These are phyloP conservation scores for Bretschneidera sinensis DNA, from an alignment of 345 rosid species.

Conservation along the genomic window DNA sequence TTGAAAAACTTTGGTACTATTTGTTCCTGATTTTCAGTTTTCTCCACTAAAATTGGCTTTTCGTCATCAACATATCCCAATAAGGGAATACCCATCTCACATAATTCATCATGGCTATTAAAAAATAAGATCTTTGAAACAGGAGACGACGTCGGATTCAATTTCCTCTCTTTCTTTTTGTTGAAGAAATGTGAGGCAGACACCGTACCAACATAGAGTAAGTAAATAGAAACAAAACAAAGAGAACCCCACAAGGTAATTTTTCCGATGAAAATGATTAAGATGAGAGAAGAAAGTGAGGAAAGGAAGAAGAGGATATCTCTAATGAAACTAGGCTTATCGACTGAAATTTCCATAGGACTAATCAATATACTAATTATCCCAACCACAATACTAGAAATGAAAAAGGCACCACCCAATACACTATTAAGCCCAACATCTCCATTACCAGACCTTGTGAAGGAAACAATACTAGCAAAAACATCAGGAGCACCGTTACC, in stretches of 20 bases:
- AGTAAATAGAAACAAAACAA: conserved; percentile 54
- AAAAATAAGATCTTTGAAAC: conserved; percentile 3
- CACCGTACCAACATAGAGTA: conserved; percentile 58
- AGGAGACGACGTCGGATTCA: background rate
- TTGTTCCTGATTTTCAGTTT: conserved; percentile 19
- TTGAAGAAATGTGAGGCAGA: conserved; percentile 40
- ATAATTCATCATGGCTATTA: conserved; percentile 15
- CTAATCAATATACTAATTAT: conserved; percentile 45
- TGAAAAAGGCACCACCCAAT: conserved; percentile 79
- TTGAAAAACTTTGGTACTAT: conserved; percentile 9
- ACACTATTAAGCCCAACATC: conserved; percentile 77
- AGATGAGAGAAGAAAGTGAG: conserved; percentile 50
- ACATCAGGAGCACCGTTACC: conserved; percentile 94
- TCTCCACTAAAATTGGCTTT: conserved; percentile 21
- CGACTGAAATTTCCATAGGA: conserved; percentile 37
- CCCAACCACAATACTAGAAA: conserved; percentile 77
- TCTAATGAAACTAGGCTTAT: conserved; percentile 61
- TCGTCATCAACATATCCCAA: conserved; percentile 48
- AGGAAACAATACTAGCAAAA: conserved; percentile 77
- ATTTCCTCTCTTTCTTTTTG: conserved; percentile 13
- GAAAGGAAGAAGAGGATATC: conserved; percentile 68
- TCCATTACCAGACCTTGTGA: conserved; percentile 57
- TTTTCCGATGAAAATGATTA: conserved; percentile 48
- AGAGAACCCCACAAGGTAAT: conserved; percentile 60
- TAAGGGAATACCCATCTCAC: conserved; percentile 41